Percentiles rank a stretch among this genome's conserved stretches.
phyloP scores from a whole-genome alignment of 306 rosid genomes.

The Acacia crassicarpa region DNA sequence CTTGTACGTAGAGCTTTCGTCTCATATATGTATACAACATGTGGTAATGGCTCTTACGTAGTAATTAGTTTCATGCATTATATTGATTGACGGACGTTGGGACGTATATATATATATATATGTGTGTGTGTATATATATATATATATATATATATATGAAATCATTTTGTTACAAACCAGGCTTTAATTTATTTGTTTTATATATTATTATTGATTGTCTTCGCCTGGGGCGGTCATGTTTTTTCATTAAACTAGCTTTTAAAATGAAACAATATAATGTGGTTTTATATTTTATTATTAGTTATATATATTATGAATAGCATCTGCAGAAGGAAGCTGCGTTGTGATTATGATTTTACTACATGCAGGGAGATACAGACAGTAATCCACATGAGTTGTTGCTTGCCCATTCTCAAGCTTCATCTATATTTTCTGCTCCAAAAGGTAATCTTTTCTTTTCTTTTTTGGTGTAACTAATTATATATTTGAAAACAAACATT shows the following conservation, averaged over 20 bases:
- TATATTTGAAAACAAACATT: neutral
- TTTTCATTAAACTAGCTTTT: neutral
- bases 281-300: neutral
- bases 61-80: neutral
- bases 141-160: neutral
- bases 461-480: neutral
- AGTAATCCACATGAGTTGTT: slow-evolving; percentile 45
- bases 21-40: neutral
- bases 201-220: neutral
- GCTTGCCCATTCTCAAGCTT: slow-evolving; percentile 49
- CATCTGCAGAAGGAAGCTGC: slow-evolving; percentile 5
- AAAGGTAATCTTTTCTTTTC: slow-evolving; percentile 43
- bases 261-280: neutral
- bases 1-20: neutral
- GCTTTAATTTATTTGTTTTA: no score
- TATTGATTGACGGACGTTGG: neutral
- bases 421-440: slow-evolving; percentile 56
- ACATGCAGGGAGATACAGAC: slow-evolving; percentile 71
- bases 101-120: neutral
- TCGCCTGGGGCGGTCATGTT: neutral
- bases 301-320: neutral
- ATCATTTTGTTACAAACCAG: neutral
- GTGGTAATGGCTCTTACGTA: neutral
- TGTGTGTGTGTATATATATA: no score
- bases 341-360: slow-evolving; percentile 25